These are phyloP conservation scores for Daedaleopsis sinensis DNA, from an alignment of 768 basidiomycete species.

Conservation along the genomic window DNA sequence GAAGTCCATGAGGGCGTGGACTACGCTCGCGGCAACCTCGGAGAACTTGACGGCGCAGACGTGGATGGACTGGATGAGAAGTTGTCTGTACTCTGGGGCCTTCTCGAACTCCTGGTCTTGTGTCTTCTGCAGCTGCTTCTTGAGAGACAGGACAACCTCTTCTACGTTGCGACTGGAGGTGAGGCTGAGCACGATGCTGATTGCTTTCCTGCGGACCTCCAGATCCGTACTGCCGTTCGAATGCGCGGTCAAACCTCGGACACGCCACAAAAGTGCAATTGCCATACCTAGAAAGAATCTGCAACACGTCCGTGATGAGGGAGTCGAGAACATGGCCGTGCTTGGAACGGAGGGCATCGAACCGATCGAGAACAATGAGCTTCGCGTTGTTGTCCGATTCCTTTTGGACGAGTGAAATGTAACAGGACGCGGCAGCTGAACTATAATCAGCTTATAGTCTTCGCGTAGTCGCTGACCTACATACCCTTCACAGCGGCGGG, in stretches of 20 bases:
- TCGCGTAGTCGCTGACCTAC: constrained; percentile 1
- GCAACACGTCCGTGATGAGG: constrained; percentile 94
- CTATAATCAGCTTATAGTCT: background rate
- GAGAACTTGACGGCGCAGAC: constrained; percentile 96
- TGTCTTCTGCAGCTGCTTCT: constrained; percentile 95
- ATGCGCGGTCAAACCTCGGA: background rate
- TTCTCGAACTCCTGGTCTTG: constrained; percentile 93
- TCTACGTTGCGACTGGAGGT: constrained; percentile 94
- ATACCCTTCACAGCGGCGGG: constrained; percentile 93
- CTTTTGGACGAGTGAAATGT: constrained; percentile 88
- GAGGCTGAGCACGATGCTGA: constrained; percentile 89
- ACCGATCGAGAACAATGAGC: constrained; percentile 91
- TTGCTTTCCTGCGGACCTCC: constrained; percentile 93
- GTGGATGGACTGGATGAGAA: constrained; percentile 97
- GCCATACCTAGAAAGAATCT: constrained; percentile 77
- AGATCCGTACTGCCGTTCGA: constrained; percentile 75
- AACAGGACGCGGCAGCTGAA: constrained; percentile 67
- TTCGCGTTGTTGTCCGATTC: constrained; percentile 99
- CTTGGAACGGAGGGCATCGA: constrained; percentile 78
- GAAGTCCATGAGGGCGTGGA: constrained; percentile 93
- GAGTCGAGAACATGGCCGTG: constrained; percentile 90
- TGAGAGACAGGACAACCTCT: constrained; percentile 93
- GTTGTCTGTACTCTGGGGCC: constrained; percentile 92
- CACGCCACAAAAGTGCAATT: background rate
- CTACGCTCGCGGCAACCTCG: constrained; percentile 94